Evolutionary conservation across 148 eudicot species (phyloP), one percentile per base, ranked within the genome.

Genomic region (Cornus florida): DNA sequence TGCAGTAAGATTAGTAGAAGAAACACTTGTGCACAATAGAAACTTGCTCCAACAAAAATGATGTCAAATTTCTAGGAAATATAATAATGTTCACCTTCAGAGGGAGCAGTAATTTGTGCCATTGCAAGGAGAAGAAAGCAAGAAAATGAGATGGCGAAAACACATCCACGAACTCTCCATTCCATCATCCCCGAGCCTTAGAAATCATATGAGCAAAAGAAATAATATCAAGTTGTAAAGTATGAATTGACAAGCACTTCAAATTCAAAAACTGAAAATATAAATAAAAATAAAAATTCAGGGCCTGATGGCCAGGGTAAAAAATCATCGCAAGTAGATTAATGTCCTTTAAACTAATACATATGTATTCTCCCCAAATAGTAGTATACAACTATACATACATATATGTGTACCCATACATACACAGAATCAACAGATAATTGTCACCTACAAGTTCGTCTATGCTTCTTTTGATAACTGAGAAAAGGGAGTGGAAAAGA

Each of bases 61-160:
- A 43, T 48, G 53, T 7, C 53, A 48, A 48, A 2, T 35, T 48
- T 48, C 53, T 48, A 48, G 53, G 10, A 16, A 53, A 53, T 53
- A 53, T 72, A 8, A 33, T 10, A 19, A 41, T 59, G 48, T 32
- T 35, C 71, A 92, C 97, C 94, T 90, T 92, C 89, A 53, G 70
- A 48, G 32, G 92, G 91, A 82, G 88, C 84, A 75, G 97, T 90
- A 66, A 83, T 53, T 71, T 85, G 83, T 53, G 87, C 90, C 73
- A 59, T 67, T 20, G 76, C 86, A 74, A 81, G 32, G 10, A 76
- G 78, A 70, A 71, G 2, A 66, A 62, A 88, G 72, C 74, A 88
- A 79, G 71, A 82, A 39, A 81, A 71, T 12, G 67, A 76, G 23
- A 82, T 39, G 6, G 70, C 74, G 33, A 77, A 73, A 46, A 81